Evolutionary conservation across 1,284 basidiomycete genomes (phyloP), one percentile per base, ranked within the genome.

Genomic region (Tremellales sp.): DNA sequence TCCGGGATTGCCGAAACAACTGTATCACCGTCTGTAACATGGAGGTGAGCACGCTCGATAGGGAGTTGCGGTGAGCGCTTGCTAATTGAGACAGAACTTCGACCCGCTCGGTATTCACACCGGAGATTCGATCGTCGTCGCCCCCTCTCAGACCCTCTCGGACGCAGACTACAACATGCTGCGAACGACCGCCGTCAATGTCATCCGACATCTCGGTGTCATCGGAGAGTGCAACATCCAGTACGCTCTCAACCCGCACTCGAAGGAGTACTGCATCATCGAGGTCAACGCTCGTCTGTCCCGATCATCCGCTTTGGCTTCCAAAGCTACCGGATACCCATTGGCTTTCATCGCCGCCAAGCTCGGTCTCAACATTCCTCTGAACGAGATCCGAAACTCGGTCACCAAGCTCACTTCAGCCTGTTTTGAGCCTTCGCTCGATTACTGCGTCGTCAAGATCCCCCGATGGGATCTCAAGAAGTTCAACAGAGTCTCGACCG

Each of bases 11-110:
- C 76, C 81, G 89, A 60, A 87, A 97, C 75, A 72, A 72, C 74
- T 97, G 93, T 70, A 97, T 97, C 76, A 97, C 92, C 1, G 93
- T 97, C 57, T 98, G 96, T 77, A 98, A 98, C 78, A 97, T 98
- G 94, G 93, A 97, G 87, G 91, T 89, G 50, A 53, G 84, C 75
- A 2, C 7, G 13, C 8, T 37, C 37, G 4, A 13, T 17, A 35
- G 4, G 24, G 15, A 19, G 36, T 1, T 31, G 19, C 7, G 13
- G n/a, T 17, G 5, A 21, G 29, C 23, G 11, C 11, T 21, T 23
- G 24, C 12, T 25, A 3, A 21, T 56, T 44, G 36, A 27, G 33
- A 23, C 59, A 96, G 90, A 97, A 97, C 79, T 98, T 98, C 64
- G 94, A 97, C 73, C 94, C 96, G 33, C 81, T 98, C 33, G 96